phyloP scores from a whole-genome alignment of 257 asterid genomes.

The Rehmannia glutinosa region DNA sequence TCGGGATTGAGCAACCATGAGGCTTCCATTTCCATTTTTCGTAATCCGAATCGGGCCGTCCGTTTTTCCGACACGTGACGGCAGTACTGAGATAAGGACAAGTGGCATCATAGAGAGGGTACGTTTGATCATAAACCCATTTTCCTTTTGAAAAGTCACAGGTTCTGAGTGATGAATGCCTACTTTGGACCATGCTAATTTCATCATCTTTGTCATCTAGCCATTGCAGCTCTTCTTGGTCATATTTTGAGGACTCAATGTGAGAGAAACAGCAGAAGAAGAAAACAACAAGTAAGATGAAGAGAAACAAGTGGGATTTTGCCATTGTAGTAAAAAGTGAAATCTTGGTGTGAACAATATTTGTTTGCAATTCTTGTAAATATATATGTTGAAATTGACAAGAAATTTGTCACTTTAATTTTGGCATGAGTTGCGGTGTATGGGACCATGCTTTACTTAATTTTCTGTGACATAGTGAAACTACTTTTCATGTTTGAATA shows the following conservation, averaged over 20 bases:
- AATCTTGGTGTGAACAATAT: conserved; percentile 9
- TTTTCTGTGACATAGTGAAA: conserved; percentile 12
- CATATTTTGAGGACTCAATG: conserved; percentile 34
- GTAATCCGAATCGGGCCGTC: conserved; percentile 86
- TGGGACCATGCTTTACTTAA: conserved; percentile 25
- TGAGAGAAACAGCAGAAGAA: conserved; percentile 18
- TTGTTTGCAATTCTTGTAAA: background rate
- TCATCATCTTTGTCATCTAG: conserved; percentile 53
- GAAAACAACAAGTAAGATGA: conserved; percentile 9
- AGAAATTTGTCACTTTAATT: conserved; percentile 22
- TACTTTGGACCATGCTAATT: conserved; percentile 41
- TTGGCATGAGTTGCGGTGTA: conserved; percentile 53
- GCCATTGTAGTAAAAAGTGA: conserved; percentile 30
- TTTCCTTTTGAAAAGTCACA: conserved; percentile 74
- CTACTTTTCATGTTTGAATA: no score
- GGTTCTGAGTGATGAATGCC: conserved; percentile 42
- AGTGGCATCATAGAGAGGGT: conserved; percentile 65
- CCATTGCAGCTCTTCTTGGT: conserved; percentile 56
- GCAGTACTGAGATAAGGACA: conserved; percentile 81
- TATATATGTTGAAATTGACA: conserved; percentile 21
- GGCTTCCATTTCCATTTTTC: conserved; percentile 92
- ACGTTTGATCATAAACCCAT: conserved; percentile 73
- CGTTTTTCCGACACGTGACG: conserved; percentile 67
- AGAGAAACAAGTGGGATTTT: conserved; percentile 10
- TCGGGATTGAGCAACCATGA: conserved; percentile 63